These are phyloP conservation scores for Aristolochia contorta DNA, from an alignment of 164 flowering plant species.

Conservation along the genomic window DNA sequence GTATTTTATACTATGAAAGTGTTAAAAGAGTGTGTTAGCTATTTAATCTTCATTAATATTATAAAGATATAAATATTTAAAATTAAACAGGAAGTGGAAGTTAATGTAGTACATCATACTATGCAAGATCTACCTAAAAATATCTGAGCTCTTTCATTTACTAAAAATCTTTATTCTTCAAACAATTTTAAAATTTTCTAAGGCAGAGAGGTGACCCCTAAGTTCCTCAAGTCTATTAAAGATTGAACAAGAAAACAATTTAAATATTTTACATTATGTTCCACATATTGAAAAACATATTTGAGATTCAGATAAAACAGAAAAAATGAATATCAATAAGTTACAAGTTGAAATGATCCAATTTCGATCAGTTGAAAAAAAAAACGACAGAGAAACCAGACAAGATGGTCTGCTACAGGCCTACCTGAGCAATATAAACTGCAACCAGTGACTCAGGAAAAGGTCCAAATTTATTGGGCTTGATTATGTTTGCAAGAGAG, in stretches of 20 bases:
- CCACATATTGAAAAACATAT: background rate
- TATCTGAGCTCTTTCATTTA: no score
- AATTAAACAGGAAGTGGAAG: background rate
- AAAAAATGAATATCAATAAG: no score
- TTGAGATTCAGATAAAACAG: slow-evolving; percentile 38
- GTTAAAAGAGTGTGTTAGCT: slow-evolving; percentile 20
- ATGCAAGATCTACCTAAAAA: no score
- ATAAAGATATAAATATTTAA: no score
- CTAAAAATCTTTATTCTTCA: slow-evolving; percentile 5
- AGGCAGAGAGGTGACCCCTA: no score
- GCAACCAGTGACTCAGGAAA: slow-evolving; percentile 96
- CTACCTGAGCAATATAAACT: slow-evolving; percentile 94
- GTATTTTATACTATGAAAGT: background rate
- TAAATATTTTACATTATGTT: no score
- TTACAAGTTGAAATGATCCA: no score
- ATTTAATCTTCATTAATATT: no score
- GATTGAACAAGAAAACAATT: no score
- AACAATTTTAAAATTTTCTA: no score
- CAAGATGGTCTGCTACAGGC: background rate
- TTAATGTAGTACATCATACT: no score
- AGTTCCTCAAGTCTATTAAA: no score
- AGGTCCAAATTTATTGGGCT: slow-evolving; percentile 98
- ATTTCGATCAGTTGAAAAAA: background rate
- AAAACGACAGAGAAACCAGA: background rate
- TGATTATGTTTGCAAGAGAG: slow-evolving; percentile 95